Base-by-base conservation (phyloP, 2,329 filamentous ascomycete genomes). In the Davidsoniella eucalypti region DNA sequence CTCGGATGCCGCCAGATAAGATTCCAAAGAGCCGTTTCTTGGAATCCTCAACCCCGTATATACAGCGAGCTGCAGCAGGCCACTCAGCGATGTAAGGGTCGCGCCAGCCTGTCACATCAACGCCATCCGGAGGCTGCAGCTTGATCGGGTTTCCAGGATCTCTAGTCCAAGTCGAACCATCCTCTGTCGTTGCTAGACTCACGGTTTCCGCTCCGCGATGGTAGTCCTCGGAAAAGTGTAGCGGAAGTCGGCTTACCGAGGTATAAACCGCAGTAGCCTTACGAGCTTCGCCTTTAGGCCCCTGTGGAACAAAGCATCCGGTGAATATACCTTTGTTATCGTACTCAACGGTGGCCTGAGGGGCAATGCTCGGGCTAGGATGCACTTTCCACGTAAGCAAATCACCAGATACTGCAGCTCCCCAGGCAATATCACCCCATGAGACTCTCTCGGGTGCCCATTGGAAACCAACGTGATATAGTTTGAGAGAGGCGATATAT, bases 281-380 rank as follows among this genome's bases (percentile, higher is more conserved):
- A 17, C 2, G n/a, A 14, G 7, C 8, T 17, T 43, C 40, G 5
- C 40, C 4, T 12, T 16, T 12, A 10, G 40, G n/a, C 2, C 44
- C 44, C 17, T 47, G 44, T 10, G 44, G 29, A 23, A 47, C 23
- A 5, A 39, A 10, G 7, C 44, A 47, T 8, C 44, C 44, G 5
- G 45, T 47, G 18, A 47, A 47, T 29, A 47, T 39, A 16, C 45
- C 45, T 16, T 37, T 38, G 9, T 18, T 16, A 18, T 47, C 45
- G 14, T 47, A 47, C 7, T 14, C 42, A 9, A 26, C 14, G 7
- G 8, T 14, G 16, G 26, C 16, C 4, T n/a, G 7, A 3, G 45
- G 36, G 8, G 33, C 18, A 12, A 47, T 21, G 18, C 25, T 36
- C 1, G 45, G 45, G 7, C 16, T 23, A 12, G 4, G 9, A 14